Evolutionary conservation across 1,284 basidiomycete genomes (phyloP), one percentile per base, ranked within the genome.

Genomic region (Volvariella surrecta): DNA sequence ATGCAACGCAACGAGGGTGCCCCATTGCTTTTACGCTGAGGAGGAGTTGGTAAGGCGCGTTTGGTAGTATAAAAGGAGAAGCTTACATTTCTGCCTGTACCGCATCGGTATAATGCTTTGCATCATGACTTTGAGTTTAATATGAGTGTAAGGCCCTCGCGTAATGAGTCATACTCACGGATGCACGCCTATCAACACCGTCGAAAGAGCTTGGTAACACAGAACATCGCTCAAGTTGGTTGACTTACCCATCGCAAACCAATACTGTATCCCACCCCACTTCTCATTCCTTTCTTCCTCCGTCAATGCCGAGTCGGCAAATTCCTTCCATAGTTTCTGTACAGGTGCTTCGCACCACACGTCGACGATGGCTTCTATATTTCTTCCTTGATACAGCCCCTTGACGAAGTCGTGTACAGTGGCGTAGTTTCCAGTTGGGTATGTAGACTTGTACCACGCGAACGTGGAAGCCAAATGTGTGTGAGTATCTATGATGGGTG

Each of bases 311-410:
- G 82, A 79, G 58, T 89, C 82, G 1, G 86, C 87, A 37, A 86
- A 63, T 49, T 80, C 79, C 52, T 66, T 73, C 84, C 84, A 89
- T 0, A 66, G 40, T 20, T 51, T 63, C 46, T 64, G 66, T 13
- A 84, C 73, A 0, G 83, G 80, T 0, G 82, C 82, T 53, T 89
- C 87, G 51, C 87, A 89, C 80, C 83, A 90, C 1, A 90, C 87
- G 52, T 90, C 87, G 3, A 89, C 74, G 45, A 89, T 71, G 3
- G 78, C 73, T 43, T 76, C 66, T 3, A 87, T 76, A 32, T 71
- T 70, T 28, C 70, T 67, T 9, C 64, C 73, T 4, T 59, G 55
- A 52, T 85, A 86, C 53, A 85, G 58, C 11, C 66, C 76, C 1
- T 70, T 68, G 1, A 83, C 72, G 48, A 89, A 86, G 35, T 83